Base-by-base conservation (phyloP, 1,284 basidiomycete species). In the Neolentinus lepideus region DNA sequence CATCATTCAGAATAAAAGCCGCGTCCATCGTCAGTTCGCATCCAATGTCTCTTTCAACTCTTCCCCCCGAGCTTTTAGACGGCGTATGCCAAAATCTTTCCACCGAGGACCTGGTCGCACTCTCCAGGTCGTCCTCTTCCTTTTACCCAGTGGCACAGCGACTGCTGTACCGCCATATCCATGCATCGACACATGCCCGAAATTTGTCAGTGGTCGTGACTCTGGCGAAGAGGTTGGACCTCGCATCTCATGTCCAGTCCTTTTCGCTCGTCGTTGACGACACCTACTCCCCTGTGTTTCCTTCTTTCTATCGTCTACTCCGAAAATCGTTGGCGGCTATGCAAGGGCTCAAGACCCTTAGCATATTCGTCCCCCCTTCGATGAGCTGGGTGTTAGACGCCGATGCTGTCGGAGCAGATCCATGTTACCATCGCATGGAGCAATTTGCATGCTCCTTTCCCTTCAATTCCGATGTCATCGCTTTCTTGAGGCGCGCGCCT, bases 401-500 rank as follows among this genome's bases (percentile, higher is more conserved):
- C 55, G 51, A 61, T n/a, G 54, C 57, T 31, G 29, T 58, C 35
- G 52, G 56, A 36, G 33, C 26, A 47, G 52, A 58, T 43, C 56
- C 54, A 35, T 43, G 55, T 53, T 83, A 77, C 64, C 71, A 74
- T 47, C 70, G 71, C 59, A 75, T 90, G 52, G 66, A 70, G 21
- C 75, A 74, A 56, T 81, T 88, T 63, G 71, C 78, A 4, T 80
- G 70, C 62, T 80, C 82, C 22, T 81, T 88, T 62, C 66, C 77
- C 55, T 70, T 85, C 59, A 84, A 88, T 67, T 56, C 66, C 38
- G 67, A 80, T 65, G 73, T 87, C 65, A 71, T 73, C 58, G 64
- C 67, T 46, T 89, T 89, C 68, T 78, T 90, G 55, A 62, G 66
- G 50, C 76, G 71, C 53, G 74, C 81, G 0, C 75, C 79, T 10